Evolutionary conservation across 2,329 filamentous ascomycete genomes (phyloP), one percentile per base, ranked within the genome.

Genomic region (Colletotrichum neosansevieriae): DNA sequence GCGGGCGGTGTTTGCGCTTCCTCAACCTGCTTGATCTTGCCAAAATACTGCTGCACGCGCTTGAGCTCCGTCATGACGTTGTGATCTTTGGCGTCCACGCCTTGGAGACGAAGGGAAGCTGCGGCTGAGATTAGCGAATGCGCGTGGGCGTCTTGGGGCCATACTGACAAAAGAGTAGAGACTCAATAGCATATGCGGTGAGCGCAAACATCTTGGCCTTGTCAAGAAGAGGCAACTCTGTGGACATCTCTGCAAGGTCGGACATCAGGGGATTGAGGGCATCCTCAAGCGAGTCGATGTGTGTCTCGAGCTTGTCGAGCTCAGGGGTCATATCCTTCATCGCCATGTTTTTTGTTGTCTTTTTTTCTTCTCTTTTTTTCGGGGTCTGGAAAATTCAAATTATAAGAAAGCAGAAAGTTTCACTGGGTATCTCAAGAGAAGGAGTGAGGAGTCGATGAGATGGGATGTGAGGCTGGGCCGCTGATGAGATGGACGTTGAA

Each of bases 181-280:
- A 97, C 76, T 98, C 95, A 71, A 99, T 91, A 0, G 94, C 88
- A 78, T 98, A 99, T 17, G 94, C 92, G 58, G 91, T 86, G 19
- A 97, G 85, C n/a, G 96, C 91, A 77, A 97, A 94, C 68, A 98
- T 89, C 81, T 98, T 98, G 7, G 96, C 94, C 82, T 94, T 94
- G 83, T 98, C 95, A 69, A 99, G 86, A n/a, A 98, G 85, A 2
- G 95, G 94, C 32, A 98, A 85, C 76, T 94, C 94, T 63, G 89
- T 90, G 5, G 93, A 89, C 64, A 89, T 87, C 45, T 91, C 88
- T 58, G 88, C 83, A 49, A 98, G 81, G 57, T 85, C 85, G 40
- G 85, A 83, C 29, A 97, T 81, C 6, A 98, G 82, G n/a, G 95
- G 94, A 71, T 88, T 81, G 32, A 98, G 84, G 4, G 88, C 85